phyloP scores from a whole-genome alignment of 2,329 filamentous ascomycete species.

The Penicillium sp. region DNA sequence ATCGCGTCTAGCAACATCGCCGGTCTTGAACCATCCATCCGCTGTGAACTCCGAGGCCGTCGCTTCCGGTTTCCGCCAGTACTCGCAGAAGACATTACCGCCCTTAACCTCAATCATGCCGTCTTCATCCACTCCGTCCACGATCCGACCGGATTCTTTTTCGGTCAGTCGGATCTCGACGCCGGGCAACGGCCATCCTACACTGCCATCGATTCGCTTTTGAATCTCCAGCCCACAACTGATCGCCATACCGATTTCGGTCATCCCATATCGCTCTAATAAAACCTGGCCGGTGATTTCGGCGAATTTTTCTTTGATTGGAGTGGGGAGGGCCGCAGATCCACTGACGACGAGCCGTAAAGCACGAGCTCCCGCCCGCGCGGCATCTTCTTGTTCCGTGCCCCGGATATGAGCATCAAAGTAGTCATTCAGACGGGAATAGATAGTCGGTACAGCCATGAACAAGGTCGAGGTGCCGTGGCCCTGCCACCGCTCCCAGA shows the following conservation, averaged over 20 bases:
- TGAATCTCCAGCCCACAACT: conserved; percentile 44
- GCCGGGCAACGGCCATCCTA: conserved; percentile 49
- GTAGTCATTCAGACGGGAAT: conserved; percentile 49
- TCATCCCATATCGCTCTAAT: conserved; percentile 51
- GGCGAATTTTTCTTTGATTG: conserved; percentile 42
- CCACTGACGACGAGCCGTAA: conserved; percentile 43
- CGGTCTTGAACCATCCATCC: conserved; percentile 52
- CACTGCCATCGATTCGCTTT: conserved; percentile 47
- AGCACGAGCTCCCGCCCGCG: conserved; percentile 33
- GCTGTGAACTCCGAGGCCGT: conserved; percentile 47
- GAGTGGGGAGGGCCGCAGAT: conserved; percentile 44
- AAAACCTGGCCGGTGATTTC: conserved; percentile 45
- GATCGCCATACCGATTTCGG: conserved; percentile 51
- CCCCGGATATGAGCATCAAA: conserved; percentile 41
- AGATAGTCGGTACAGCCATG: conserved; percentile 53
- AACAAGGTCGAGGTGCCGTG: conserved; percentile 47
- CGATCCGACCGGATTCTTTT: conserved; percentile 35
- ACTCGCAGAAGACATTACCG: conserved; percentile 44
- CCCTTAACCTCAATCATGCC: conserved; percentile 46
- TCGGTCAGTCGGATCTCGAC: conserved; percentile 48
- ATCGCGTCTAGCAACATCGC: conserved; percentile 44
- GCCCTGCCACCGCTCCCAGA: conserved; percentile 49
- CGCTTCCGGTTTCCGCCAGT: conserved; percentile 46
- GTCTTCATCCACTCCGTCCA: conserved; percentile 36
- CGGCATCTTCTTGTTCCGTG: conserved; percentile 32